phyloP scores from a whole-genome alignment of 768 basidiomycete genomes.

The Infundibulicybe gibba region DNA sequence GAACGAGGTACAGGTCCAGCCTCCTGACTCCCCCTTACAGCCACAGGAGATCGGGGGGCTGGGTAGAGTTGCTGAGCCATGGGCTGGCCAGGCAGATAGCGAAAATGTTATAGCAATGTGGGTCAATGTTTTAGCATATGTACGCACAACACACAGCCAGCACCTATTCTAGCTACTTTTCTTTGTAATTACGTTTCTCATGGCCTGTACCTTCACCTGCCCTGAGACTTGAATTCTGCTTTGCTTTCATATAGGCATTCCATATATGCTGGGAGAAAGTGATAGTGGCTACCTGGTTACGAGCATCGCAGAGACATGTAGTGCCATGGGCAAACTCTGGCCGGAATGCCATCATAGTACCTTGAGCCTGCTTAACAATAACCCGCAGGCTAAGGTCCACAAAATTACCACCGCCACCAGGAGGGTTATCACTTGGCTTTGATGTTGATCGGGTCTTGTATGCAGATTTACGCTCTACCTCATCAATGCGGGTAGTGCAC shows the following conservation, averaged over 20 bases:
- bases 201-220: slow-evolving; percentile 1
- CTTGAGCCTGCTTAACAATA: too few relatives aligned
- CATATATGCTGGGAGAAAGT: slow-evolving; percentile 1
- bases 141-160: not conserved
- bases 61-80: too few relatives aligned
- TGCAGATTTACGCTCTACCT: too few relatives aligned
- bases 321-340: slow-evolving; percentile 5
- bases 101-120: not conserved
- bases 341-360: slow-evolving; percentile 1
- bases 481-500: too few relatives aligned
- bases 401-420: too few relatives aligned
- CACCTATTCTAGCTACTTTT: not conserved
- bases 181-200: not conserved
- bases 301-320: slow-evolving; percentile 3
- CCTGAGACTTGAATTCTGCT: not conserved
- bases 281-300: slow-evolving; percentile 1
- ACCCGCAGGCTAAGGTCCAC: too few relatives aligned
- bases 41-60: too few relatives aligned
- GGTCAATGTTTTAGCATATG: not conserved
- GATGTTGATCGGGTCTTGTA: too few relatives aligned
- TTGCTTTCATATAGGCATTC: not conserved
- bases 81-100: too few relatives aligned
- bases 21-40: too few relatives aligned
- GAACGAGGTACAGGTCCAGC: too few relatives aligned
- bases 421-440: too few relatives aligned